Conservation (phyloP, 805 yeast genomes). For the Candida endomychidarum region DNA sequence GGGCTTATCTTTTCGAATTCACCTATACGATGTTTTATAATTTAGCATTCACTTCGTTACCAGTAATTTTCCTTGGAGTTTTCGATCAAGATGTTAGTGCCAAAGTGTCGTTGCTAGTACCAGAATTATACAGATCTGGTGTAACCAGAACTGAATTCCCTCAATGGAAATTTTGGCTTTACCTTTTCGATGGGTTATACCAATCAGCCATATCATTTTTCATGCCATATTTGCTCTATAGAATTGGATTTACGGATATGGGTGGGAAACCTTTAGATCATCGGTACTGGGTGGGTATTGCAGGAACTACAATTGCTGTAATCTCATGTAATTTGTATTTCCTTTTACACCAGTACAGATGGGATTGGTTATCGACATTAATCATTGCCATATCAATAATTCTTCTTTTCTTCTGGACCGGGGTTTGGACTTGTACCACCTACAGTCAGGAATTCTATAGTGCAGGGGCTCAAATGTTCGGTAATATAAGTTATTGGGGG, state of each 20-base stretch:
- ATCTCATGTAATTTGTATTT: conserved; percentile 67
- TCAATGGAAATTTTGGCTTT: conserved; percentile 63
- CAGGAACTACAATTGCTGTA: conserved; percentile 66
- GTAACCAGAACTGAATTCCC: conserved; percentile 73
- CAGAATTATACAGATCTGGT: conserved; percentile 74
- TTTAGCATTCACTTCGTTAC: conserved; percentile 79
- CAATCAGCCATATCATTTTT: conserved; percentile 73
- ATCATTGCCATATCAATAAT: conserved; percentile 58
- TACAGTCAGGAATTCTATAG: conserved; percentile 60
- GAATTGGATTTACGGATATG: conserved; percentile 27
- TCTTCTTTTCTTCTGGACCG: conserved; percentile 72
- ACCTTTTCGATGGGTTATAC: conserved; percentile 75
- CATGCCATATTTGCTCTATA: conserved; percentile 61
- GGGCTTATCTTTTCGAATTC: conserved; percentile 74
- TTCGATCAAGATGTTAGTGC: conserved; percentile 80
- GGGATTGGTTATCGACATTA: conserved; percentile 74
- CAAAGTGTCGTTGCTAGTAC: conserved; percentile 66
- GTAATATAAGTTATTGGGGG: conserved; percentile 65
- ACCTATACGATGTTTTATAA: conserved; percentile 79
- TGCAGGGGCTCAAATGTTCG: conserved; percentile 64
- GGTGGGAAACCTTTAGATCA: conserved; percentile 67
- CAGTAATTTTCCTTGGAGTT: conserved; percentile 74
- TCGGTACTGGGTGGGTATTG: conserved; percentile 69
- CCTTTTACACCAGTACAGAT: conserved; percentile 65
- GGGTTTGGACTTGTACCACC: conserved; percentile 65